Evolutionary conservation across 495 filamentous ascomycete genomes (phyloP).

Genomic region (Penicillium turbatum): DNA sequence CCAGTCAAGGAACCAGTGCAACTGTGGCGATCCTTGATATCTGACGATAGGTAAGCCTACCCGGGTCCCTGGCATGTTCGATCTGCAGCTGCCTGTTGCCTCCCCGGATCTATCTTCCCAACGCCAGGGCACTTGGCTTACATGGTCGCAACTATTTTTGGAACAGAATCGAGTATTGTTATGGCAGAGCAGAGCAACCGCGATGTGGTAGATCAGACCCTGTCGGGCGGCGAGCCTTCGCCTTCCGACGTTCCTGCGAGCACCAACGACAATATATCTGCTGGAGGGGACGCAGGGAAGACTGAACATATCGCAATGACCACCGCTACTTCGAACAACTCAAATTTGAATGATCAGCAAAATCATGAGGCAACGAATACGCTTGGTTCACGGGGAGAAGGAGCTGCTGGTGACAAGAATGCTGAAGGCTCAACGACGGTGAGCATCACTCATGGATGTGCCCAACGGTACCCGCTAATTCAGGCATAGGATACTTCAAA

Average conservation of each 20-base stretch:
- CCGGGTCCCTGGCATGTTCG: conserved; percentile 21
- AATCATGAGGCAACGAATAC: conserved; percentile 25
- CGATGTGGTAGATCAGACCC: conserved; percentile 75
- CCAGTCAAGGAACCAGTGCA: conserved; percentile 38
- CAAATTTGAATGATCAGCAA: conserved; percentile 26
- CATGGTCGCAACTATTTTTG: conserved; percentile 29
- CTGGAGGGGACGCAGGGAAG: conserved; percentile 54
- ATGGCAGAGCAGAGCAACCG: conserved; percentile 74
- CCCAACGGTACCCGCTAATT: conserved; percentile 19
- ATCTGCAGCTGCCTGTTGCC: conserved; percentile 17
- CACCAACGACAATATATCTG: conserved; percentile 50
- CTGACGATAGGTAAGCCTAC: conserved; percentile 50
- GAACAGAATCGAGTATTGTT: conserved; percentile 63
- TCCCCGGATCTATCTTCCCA: conserved; percentile 12
- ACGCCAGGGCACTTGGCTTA: conserved; percentile 10
- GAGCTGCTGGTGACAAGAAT: conserved; percentile 29
- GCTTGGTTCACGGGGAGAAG: conserved; percentile 15
- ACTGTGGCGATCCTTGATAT: conserved; percentile 48
- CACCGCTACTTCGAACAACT: conserved; percentile 20
- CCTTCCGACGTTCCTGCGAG: conserved; percentile 69
- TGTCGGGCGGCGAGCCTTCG: conserved; percentile 69
- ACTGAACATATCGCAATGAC: conserved; percentile 39
- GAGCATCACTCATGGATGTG: conserved; percentile 16
- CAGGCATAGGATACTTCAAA: conserved; percentile 31
- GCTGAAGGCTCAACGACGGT: conserved; percentile 29